Conservation (phyloP, 2,329 filamentous ascomycete genomes). For the Arthrobotrys iridis region DNA sequence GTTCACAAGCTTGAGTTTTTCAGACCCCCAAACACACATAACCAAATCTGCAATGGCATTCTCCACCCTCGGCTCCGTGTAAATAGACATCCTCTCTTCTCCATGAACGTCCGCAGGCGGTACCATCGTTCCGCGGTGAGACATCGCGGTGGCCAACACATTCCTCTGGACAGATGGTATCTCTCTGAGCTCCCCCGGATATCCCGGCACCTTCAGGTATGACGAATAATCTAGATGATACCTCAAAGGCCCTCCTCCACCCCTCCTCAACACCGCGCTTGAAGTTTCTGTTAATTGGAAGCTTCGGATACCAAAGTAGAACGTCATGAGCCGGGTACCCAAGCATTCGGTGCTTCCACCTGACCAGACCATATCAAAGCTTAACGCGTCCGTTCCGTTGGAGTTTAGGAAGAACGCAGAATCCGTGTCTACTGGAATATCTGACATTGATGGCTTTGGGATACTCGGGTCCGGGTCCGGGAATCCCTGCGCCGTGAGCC, state of each 20-base stretch:
- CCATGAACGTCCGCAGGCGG: constrained; percentile 38
- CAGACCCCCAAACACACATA: constrained; percentile 52
- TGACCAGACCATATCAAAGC: constrained; percentile 52
- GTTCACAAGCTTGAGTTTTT: constrained; percentile 22
- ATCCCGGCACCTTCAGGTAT: constrained; percentile 11
- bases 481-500: constrained; percentile 6
- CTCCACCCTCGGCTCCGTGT: constrained; percentile 44
- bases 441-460: constrained; percentile 39
- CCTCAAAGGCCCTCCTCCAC: constrained; percentile 21
- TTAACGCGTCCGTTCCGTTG: constrained; percentile 49
- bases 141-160: constrained; percentile 34
- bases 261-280: constrained; percentile 27
- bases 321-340: constrained; percentile 46
- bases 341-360: constrained; percentile 44
- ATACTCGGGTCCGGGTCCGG: constrained; percentile 21
- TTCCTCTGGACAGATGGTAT: constrained; percentile 50
- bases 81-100: constrained; percentile 54
- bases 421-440: constrained; percentile 37
- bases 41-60: constrained; percentile 51
- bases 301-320: constrained; percentile 50
- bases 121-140: constrained; percentile 39
- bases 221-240: constrained; percentile 52
- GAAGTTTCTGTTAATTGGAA: constrained; percentile 51
- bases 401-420: constrained; percentile 50
- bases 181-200: constrained; percentile 5